Conservation (phyloP, 805 yeast species). For the Teunomyces tritomae region DNA sequence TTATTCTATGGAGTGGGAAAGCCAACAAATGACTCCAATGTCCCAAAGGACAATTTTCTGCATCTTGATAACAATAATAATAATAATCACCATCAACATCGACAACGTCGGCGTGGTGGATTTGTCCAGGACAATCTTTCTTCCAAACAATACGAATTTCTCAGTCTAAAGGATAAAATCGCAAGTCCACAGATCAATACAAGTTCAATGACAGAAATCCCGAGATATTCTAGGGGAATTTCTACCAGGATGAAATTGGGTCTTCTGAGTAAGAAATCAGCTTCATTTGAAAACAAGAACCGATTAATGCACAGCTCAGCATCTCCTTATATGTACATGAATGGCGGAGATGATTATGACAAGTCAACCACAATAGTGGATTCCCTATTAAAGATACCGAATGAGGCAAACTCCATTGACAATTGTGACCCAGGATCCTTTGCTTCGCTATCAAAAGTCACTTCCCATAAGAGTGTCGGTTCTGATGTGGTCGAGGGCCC, state of each 20-base stretch:
- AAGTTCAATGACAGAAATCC: slow-evolving; percentile 14
- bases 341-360: not conserved
- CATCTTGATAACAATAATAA: slow-evolving; percentile 2
- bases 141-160: slow-evolving; percentile 22
- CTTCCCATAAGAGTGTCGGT: not conserved
- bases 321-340: not conserved
- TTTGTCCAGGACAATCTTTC: not conserved
- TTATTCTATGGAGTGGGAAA: slow-evolving; percentile 27
- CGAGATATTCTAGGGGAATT: slow-evolving; percentile 33
- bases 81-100: slow-evolving; percentile 7
- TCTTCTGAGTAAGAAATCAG: slow-evolving; percentile 20
- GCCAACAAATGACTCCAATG: not conserved
- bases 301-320: not conserved
- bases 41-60: not conserved
- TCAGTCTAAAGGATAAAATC: slow-evolving; percentile 35
- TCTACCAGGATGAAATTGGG: slow-evolving; percentile 33
- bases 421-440: not conserved
- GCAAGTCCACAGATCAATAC: slow-evolving; percentile 15
- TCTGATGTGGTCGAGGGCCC: slow-evolving; percentile 4
- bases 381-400: slow-evolving; percentile 17
- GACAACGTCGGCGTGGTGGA: slow-evolving; percentile 2
- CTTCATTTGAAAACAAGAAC: not conserved
- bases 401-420: slow-evolving; percentile 1
- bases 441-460: not conserved
- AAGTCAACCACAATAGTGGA: slow-evolving; percentile 8